Conservation (phyloP, 352 stramenopile genomes). For the Aphanomyces astaci region DNA sequence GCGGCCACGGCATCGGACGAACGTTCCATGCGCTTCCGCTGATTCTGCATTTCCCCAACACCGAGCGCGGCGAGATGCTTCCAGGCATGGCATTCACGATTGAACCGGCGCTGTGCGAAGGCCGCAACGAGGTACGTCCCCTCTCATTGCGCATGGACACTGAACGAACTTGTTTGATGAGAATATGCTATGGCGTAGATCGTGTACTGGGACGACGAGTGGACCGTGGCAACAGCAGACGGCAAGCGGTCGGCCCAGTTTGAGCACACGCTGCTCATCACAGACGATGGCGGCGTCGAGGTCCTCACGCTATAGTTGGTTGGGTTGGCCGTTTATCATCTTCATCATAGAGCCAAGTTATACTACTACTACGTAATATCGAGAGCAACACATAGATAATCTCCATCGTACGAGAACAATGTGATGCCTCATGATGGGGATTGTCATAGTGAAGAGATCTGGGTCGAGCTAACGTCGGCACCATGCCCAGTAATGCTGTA, state of each 20-base stretch:
- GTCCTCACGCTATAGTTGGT: conserved; percentile 80
- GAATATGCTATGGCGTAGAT: conserved; percentile 37
- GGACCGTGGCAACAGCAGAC: conserved; percentile 94
- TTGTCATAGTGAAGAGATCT: too few species aligned
- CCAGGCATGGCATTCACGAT: conserved; percentile 98
- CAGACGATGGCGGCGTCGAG: conserved; percentile 85
- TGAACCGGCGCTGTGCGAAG: conserved; percentile 95
- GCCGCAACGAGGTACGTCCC: conserved; percentile 67
- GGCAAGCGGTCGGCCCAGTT: conserved; percentile 92
- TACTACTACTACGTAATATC: too few species aligned
- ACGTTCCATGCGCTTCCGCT: conserved; percentile 95
- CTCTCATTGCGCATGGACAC: too few species aligned
- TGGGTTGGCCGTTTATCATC: too few species aligned
- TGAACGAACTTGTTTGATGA: background rate
- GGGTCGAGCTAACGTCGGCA: too few species aligned
- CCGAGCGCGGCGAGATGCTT: conserved; percentile 67
- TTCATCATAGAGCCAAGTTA: too few species aligned
- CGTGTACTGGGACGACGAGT: conserved; percentile 91
- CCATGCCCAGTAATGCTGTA: too few species aligned
- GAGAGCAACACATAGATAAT: too few species aligned
- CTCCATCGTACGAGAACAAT: too few species aligned
- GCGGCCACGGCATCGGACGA: conserved; percentile 93
- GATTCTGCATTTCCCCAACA: conserved; percentile 88
- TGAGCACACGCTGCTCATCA: conserved; percentile 97
- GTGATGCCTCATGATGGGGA: too few species aligned